Evolutionary conservation across 495 filamentous ascomycete genomes (phyloP), one percentile per base, ranked within the genome.

Genomic region (Penicillium diatomitis): DNA sequence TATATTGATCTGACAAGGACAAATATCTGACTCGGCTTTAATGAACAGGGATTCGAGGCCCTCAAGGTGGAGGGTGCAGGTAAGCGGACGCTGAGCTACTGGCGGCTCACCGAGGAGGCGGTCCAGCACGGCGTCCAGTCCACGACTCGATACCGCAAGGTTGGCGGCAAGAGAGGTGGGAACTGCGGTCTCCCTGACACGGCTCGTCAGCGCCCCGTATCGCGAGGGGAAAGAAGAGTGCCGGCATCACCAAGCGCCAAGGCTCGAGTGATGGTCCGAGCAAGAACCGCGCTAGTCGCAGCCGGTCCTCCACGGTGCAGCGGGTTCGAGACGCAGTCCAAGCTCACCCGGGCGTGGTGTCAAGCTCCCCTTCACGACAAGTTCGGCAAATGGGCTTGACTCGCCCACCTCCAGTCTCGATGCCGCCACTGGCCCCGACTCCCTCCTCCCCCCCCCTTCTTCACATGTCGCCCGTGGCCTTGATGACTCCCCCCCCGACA

Each of bases 71-170:
- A 74, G 11, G 59, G 55, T 0, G 68, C 76, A 8, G 76, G 80
- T 20, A 82, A 83, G 58, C 83, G 78, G 57, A 67, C 75, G 28
- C 75, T 72, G 44, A 80, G 68, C 46, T 68, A 75, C 57, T 91
- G 86, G 86, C 74, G 80, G 32, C 70, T 90, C 10, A 81, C 83
- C 27, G 63, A 75, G 5, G 75, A 81, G 49, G 83, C 85, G 5
- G 58, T 83, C 30, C 57, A 60, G 38, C 68, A 79, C 20, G 84
- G 83, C 7, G 77, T 89, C 47, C 79, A 84, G 61, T 85, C 84
- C 0, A 91, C 86, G 5, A 91, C 86, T 2, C 73, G 86, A 37
- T 90, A 84, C 60, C 74, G 86, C 41, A 79, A 76, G 38, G 58
- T 65, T 5, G 70, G 66, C 44, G 66, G 62, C 56, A 80, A 73